Conservation (phyloP, 176 grass and related monocot genomes). For the Chrysopogon serrulatus region DNA sequence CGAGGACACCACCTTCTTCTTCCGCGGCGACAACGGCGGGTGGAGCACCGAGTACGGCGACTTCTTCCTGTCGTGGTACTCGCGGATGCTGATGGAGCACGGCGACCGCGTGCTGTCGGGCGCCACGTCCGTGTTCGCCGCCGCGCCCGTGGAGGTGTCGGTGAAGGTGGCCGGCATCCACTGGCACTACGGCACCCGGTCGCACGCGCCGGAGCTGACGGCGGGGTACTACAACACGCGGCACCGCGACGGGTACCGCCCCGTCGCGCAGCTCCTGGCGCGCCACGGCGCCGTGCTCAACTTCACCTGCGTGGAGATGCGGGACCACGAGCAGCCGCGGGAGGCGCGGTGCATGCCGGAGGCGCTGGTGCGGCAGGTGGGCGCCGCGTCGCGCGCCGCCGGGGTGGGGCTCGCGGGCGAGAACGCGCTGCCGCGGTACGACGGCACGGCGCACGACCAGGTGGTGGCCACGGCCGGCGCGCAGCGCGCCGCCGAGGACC, state of each 20-base stretch:
- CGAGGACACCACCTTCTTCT: constrained; percentile 61
- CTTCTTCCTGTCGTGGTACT: constrained; percentile 88
- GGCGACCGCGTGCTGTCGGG: constrained; percentile 55
- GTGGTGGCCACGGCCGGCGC: constrained; percentile 43
- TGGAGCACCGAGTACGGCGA: constrained; percentile 60
- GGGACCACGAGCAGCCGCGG: constrained; percentile 67
- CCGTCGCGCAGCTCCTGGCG: constrained; percentile 32
- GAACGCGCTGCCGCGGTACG: constrained; percentile 72
- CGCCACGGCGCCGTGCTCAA: constrained; percentile 63
- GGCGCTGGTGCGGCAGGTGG: constrained; percentile 65
- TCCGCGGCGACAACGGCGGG: constrained; percentile 45
- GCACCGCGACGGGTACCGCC: constrained; percentile 52
- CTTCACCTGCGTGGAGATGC: constrained; percentile 85
- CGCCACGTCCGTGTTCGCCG: constrained; percentile 34
- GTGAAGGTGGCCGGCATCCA: constrained; percentile 79
- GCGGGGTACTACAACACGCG: constrained; percentile 75
- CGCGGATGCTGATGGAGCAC: constrained; percentile 57
- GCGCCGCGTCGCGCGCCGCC: constrained; percentile 36
- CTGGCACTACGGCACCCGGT: constrained; percentile 71
- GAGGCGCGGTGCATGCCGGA: constrained; percentile 61
- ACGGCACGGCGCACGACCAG: constrained; percentile 57
- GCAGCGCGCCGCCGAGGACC: constrained; percentile 27
- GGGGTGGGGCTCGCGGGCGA: constrained; percentile 52
- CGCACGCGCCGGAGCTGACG: constrained; percentile 64
- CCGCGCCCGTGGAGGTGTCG: constrained; percentile 26